Evolutionary conservation across 306 rosid species (phyloP), one percentile per base, ranked within the genome.

Genomic region (Gleditsia sinensis): DNA sequence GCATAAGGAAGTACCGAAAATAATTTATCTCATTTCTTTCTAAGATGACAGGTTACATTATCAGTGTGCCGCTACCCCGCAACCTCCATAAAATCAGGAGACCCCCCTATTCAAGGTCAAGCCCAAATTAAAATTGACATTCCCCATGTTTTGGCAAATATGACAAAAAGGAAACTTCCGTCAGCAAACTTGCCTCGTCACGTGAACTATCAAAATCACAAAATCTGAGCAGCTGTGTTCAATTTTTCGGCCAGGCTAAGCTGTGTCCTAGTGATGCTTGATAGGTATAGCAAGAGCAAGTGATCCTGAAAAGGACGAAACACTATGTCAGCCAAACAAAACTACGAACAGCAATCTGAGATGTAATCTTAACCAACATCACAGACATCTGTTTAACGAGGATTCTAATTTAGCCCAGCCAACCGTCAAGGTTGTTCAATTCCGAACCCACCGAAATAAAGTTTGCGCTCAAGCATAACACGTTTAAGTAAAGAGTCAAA

Each of bases 141-240:
- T 77, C 67, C 40, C 2, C 66, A 32, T 7, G 51, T 5, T 73
- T 23, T 25, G 53, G 24, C 48, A 17, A 67, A 68, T 24, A 73
- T 12, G 70, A 36, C 70, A 51, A 49, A n/a, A 55, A 24, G 32
- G 30, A 71, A 59, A 72, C 37, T 39, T 66, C 45, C 13, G 11
- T 28, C 70, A 39, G 42, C 12, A 72, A 77, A 56, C 7, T 12
- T 25, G 32, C 21, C 48, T 11, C 20, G 13, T 33, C 49, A 28
- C 10, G 34, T 12, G 3, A 39, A 58, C 19, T 17, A 19, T 14
- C 37, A 21, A 13, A 66, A 56, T 75, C 68, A 94, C 92, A 94
- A 90, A 78, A 91, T 80, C 82, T 94, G 97, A 32, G 98, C 98
- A 45, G 98, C 97, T 0, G 98, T 91, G 86, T 91, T 94, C 90